These are phyloP conservation scores for Coccinonectria pachysandricola DNA, from an alignment of 2,329 filamentous ascomycete genomes.

Conservation along the genomic window DNA sequence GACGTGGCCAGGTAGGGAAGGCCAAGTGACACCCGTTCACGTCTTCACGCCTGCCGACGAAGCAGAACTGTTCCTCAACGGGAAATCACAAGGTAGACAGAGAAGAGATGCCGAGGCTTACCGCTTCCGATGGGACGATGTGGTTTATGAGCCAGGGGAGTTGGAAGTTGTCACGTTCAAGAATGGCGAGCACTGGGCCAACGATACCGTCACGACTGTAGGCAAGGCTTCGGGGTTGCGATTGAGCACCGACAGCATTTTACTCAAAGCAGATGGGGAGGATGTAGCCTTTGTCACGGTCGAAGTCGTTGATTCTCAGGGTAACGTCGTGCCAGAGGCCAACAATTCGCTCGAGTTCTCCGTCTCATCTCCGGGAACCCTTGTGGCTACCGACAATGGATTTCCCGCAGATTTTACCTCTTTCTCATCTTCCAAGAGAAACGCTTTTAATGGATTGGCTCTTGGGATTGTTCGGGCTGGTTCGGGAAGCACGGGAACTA, in stretches of 20 bases:
- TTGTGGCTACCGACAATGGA: slow-evolving; percentile 42
- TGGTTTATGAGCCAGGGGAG: slow-evolving; percentile 37
- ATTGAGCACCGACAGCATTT: slow-evolving; percentile 29
- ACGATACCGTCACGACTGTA: slow-evolving; percentile 29
- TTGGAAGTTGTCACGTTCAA: slow-evolving; percentile 38
- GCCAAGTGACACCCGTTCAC: slow-evolving; percentile 41
- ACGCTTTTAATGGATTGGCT: no score
- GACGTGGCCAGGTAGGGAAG: slow-evolving; percentile 40
- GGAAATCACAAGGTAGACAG: slow-evolving; percentile 31
- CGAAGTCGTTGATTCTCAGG: slow-evolving; percentile 32
- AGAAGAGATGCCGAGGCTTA: slow-evolving; percentile 28
- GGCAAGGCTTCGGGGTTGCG: slow-evolving; percentile 28
- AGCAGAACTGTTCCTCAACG: slow-evolving; percentile 45
- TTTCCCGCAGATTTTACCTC: slow-evolving; percentile 33
- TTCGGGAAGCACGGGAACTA: no score
- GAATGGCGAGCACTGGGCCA: slow-evolving; percentile 35
- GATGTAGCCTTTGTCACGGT: slow-evolving; percentile 38
- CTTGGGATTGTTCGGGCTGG: no score
- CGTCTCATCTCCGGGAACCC: slow-evolving; percentile 30
- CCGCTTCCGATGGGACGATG: slow-evolving; percentile 42
- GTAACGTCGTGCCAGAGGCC: slow-evolving; percentile 33
- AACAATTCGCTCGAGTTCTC: no score
- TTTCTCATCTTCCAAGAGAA: no score
- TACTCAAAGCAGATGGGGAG: slow-evolving; percentile 29
- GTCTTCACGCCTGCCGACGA: slow-evolving; percentile 42